Evolutionary conservation across 257 asterid genomes (phyloP).

Genomic region (Fraxinus excelsior): DNA sequence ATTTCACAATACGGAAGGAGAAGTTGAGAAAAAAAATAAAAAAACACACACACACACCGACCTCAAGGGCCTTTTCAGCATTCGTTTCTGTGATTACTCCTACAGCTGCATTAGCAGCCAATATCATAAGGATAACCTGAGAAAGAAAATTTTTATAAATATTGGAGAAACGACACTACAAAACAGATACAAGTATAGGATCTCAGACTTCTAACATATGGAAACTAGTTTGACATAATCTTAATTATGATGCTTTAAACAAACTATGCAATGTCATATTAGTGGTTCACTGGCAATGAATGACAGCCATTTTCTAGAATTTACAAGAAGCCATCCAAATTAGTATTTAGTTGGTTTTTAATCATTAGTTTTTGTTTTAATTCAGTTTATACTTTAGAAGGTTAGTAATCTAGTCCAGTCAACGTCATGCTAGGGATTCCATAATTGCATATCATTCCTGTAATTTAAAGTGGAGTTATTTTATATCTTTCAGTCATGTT

Average conservation of each 20-base stretch:
- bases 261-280: neutral
- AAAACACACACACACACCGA: too few relatives aligned
- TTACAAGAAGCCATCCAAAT: neutral
- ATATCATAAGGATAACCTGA: slow-evolving; percentile 93
- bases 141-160: slow-evolving; percentile 18
- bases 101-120: slow-evolving; percentile 99
- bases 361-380: neutral
- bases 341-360: neutral
- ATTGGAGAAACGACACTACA: slow-evolving; percentile 1
- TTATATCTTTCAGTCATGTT: neutral
- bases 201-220: neutral
- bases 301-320: neutral
- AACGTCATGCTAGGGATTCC: neutral
- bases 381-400: neutral
- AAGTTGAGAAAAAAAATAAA: too few relatives aligned
- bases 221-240: neutral
- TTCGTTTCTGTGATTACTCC: slow-evolving; percentile 98
- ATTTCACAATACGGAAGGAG: slow-evolving; percentile 17
- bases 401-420: neutral
- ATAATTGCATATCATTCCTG: neutral
- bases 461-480: neutral
- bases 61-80: slow-evolving; percentile 99
- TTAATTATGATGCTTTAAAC: neutral
- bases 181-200: neutral
- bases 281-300: neutral